phyloP scores from a whole-genome alignment of 1,139 yeast genomes.

The Scheffersomyces lignicola region DNA sequence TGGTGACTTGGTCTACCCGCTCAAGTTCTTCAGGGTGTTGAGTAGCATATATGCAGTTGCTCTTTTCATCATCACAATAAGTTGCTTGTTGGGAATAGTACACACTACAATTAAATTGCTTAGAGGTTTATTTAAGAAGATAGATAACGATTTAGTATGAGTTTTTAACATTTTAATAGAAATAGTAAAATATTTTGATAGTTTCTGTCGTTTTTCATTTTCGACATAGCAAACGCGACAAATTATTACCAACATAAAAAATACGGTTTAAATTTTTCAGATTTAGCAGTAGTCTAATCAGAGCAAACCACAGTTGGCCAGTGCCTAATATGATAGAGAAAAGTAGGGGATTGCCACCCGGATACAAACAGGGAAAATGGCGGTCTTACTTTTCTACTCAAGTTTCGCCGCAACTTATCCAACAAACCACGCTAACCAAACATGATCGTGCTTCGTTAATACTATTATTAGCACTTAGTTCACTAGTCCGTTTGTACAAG shows the following conservation, averaged over 20 bases:
- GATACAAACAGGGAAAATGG: conserved; percentile 20
- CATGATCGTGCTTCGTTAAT: conserved; percentile 12
- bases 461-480: conserved; percentile 19
- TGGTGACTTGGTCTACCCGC: conserved; percentile 19
- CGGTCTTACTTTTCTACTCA: conserved; percentile 15
- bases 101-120: conserved; percentile 13
- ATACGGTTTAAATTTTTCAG: too few species aligned
- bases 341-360: conserved; percentile 15
- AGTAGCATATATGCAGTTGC: conserved; percentile 60
- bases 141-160: conserved; percentile 3
- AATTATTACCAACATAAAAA: too few species aligned
- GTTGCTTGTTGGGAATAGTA: conserved; percentile 30
- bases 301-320: background rate
- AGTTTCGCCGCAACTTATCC: conserved; percentile 9
- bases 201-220: too few species aligned
- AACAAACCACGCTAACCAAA: conserved; percentile 11
- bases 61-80: conserved; percentile 27
- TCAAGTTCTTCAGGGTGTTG: conserved; percentile 57
- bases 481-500: conserved; percentile 49
- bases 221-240: too few species aligned
- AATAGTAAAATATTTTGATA: too few species aligned
- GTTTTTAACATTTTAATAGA: too few species aligned
- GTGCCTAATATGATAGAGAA: conserved; percentile 6
- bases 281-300: background rate
- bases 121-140: conserved; percentile 5